phyloP scores from a whole-genome alignment of 2,329 filamentous ascomycete genomes.

The Colletotrichum cuscutae region DNA sequence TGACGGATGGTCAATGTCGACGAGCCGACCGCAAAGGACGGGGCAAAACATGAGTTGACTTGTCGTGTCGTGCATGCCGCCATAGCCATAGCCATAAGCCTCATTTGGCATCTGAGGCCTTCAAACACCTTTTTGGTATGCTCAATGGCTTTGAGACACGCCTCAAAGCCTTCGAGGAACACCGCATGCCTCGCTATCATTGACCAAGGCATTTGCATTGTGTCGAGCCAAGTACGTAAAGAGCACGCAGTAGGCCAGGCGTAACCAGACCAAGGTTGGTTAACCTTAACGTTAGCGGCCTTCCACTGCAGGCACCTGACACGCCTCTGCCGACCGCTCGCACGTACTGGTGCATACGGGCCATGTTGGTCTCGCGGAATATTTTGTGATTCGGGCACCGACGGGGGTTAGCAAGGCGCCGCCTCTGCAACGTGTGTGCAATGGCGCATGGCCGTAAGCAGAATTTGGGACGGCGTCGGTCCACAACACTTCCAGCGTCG shows the following conservation, averaged over 20 bases:
- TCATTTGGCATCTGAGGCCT: neutral
- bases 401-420: neutral
- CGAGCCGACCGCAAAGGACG: constrained; percentile 2
- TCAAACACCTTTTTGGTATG: constrained; percentile 1
- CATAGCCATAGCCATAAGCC: neutral
- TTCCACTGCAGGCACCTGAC: constrained; percentile 33
- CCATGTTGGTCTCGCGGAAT: constrained; percentile 7
- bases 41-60: constrained; percentile 21
- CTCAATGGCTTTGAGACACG: constrained; percentile 4
- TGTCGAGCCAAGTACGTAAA: neutral
- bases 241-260: constrained; percentile 13
- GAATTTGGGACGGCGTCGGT: constrained; percentile 29
- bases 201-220: constrained; percentile 2
- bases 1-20: neutral
- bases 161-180: neutral
- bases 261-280: constrained; percentile 31
- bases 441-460: neutral
- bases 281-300: constrained; percentile 34
- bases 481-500: constrained; percentile 18
- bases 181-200: neutral
- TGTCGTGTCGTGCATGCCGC: constrained; percentile 19
- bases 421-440: neutral
- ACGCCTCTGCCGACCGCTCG: constrained; percentile 32
- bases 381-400: constrained; percentile 20
- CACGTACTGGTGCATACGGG: constrained; percentile 23